A percentile compares a stretch with the other conserved stretches of the same genome.
Evolutionary conservation across 1,284 basidiomycete genomes (phyloP).

Genomic region (Inonotus obliquus): DNA sequence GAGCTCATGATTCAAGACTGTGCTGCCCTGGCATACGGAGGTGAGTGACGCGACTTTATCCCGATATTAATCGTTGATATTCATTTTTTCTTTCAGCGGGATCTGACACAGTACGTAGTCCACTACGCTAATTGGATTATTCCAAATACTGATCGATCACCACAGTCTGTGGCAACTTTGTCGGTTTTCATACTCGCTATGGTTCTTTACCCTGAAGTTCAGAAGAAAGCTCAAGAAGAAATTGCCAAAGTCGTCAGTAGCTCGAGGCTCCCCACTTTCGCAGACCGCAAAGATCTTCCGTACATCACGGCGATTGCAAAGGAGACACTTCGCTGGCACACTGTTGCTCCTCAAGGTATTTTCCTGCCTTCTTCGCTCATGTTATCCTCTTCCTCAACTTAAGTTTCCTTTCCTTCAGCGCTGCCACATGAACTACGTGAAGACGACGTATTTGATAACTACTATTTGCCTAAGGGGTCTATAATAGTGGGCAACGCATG

Average conservation of each 20-base stretch:
- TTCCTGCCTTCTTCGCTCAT: not conserved
- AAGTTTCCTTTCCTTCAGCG: conserved; percentile 2
- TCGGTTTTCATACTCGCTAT: conserved; percentile 52
- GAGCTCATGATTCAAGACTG: conserved; percentile 7
- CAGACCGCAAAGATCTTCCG: conserved; percentile 54
- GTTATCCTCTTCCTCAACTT: not conserved
- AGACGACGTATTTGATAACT: conserved; percentile 19
- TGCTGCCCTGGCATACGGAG: conserved; percentile 15
- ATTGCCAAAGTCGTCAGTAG: conserved; percentile 56
- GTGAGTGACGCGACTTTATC: not conserved
- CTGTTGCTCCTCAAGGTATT: conserved; percentile 37
- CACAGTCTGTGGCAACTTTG: conserved; percentile 45
- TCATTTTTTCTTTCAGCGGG: not conserved
- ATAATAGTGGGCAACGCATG: conserved; percentile 19
- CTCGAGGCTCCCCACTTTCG: conserved; percentile 55
- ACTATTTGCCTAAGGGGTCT: conserved; percentile 20
- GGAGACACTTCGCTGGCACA: conserved; percentile 62
- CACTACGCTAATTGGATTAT: too few relatives aligned
- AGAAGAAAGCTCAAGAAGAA: conserved; percentile 53
- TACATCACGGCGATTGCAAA: conserved; percentile 56
- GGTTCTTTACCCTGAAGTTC: conserved; percentile 45
- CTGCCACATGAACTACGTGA: conserved; percentile 17
- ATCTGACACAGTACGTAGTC: not conserved
- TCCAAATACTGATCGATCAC: not conserved
- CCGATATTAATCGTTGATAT: not conserved